These are phyloP conservation scores for Leccinum subatratum DNA, from an alignment of 1,284 basidiomycete species.

Conservation along the genomic window DNA sequence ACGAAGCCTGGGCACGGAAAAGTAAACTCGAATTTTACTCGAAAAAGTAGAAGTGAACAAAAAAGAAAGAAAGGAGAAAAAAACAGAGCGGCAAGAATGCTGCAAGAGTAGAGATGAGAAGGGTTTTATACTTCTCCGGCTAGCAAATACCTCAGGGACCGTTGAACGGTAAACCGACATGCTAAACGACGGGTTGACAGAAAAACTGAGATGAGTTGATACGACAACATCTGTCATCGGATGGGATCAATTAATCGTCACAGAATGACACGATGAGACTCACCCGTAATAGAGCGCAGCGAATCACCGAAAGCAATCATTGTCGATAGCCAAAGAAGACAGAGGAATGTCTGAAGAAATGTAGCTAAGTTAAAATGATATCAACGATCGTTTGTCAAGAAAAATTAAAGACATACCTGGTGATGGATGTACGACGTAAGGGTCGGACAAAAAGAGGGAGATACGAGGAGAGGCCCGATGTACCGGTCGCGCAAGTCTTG, in stretches of 20 bases:
- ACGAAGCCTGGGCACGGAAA: background rate
- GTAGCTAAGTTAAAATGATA: background rate
- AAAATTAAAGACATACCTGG: background rate
- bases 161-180: background rate
- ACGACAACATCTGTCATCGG: background rate
- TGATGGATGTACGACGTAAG: background rate
- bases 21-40: background rate
- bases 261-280: background rate
- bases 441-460: background rate
- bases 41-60: background rate
- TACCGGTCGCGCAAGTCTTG: background rate
- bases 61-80: background rate
- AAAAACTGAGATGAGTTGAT: background rate
- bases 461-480: background rate
- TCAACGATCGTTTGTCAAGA: background rate
- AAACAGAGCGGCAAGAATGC: background rate
- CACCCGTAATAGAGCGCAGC: background rate
- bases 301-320: background rate
- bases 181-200: background rate
- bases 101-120: background rate
- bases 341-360: background rate
- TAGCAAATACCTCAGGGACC: background rate
- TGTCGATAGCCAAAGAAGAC: background rate
- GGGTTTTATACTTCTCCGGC: background rate
- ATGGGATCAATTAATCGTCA: background rate